Evolutionary conservation across 176 grass and related monocot genomes (phyloP), one percentile per base, ranked within the genome.

Genomic region (Oryza punctata): DNA sequence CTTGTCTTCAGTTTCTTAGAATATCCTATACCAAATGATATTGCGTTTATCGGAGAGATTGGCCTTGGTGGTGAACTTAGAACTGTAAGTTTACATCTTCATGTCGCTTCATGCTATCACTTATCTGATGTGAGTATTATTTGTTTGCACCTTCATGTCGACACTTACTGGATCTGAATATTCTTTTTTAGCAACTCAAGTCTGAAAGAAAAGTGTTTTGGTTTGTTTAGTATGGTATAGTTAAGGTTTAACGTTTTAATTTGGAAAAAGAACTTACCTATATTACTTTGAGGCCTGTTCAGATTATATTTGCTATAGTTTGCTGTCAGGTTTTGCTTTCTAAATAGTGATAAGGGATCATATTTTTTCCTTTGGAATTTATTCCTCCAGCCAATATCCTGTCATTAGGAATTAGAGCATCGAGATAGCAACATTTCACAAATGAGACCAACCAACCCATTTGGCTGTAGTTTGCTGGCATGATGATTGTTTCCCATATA

Each of bases 31-130:
- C 96, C 96, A 76, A 93, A 95, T 88, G 92, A 95, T 69, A 52
- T 95, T 76, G 93, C 91, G 79, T 98, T 98, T 85, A 98, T 98
- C 50, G 96, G 96, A 85, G 96, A 98, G 78, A 37, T 98, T 9
- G 96, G 93, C 65, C 91, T 98, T 2, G 93, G 93, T 18, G 93
- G 96, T 71, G 93, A 91, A 82, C 91, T 98, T 91, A 90, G 93
- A 45, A 71, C 77, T 70, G 96, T 98, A 90, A 91, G 92, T 91
- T 46, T 33, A 52, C 29, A 8, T 54, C 8, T 76, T 59, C 61
- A 21, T 88, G 77, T 43, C 78, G 81, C 46, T 69, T 38, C 54
- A 69, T 81, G 50, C 14, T 3, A 49, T 66, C 33, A 47, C 63
- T 49, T 73, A 60, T 24, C n/a, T 18, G 47, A 15, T 83, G 41